phyloP scores from a whole-genome alignment of 1,139 yeast genomes.

The Kurtzmaniella natalensis region DNA sequence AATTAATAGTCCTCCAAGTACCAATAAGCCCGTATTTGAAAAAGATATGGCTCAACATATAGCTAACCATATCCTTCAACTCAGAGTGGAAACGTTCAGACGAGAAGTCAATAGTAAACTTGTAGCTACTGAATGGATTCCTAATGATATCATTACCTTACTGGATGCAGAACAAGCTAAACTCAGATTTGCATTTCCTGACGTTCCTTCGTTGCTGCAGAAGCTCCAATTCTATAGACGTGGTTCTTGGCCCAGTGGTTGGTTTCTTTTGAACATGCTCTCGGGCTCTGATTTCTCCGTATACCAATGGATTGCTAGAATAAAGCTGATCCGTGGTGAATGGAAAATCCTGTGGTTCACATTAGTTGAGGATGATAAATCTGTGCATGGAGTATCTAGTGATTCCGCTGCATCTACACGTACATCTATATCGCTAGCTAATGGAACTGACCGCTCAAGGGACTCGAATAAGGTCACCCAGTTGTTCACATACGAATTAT shows the following conservation, averaged over 20 bases:
- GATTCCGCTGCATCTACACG: no score
- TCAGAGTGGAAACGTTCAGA: slow-evolving; percentile 52
- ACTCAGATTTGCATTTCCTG: slow-evolving; percentile 11
- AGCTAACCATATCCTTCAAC: slow-evolving; percentile 35
- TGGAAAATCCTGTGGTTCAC: slow-evolving; percentile 58
- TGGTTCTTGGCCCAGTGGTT: slow-evolving; percentile 67
- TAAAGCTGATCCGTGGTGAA: slow-evolving; percentile 55
- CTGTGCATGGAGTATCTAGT: slow-evolving; percentile 1
- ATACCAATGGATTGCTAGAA: slow-evolving; percentile 63
- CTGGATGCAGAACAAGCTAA: slow-evolving; percentile 33
- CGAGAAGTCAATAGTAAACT: slow-evolving; percentile 51
- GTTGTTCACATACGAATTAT: slow-evolving; percentile 43
- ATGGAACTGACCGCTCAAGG: neutral
- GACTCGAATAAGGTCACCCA: slow-evolving; percentile 4
- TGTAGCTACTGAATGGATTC: slow-evolving; percentile 64
- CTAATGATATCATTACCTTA: slow-evolving; percentile 50
- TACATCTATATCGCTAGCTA: slow-evolving; percentile 7
- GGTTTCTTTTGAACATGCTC: slow-evolving; percentile 55
- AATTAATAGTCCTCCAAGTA: slow-evolving; percentile 28
- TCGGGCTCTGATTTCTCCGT: slow-evolving; percentile 44
- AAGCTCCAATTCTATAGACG: slow-evolving; percentile 53
- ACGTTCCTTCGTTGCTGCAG: slow-evolving; percentile 10
- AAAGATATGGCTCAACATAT: slow-evolving; percentile 27
- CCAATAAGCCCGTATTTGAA: slow-evolving; percentile 25
- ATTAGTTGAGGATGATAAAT: slow-evolving; percentile 14